Conservation (phyloP, 768 basidiomycete genomes). For the Mrakia gelida region DNA sequence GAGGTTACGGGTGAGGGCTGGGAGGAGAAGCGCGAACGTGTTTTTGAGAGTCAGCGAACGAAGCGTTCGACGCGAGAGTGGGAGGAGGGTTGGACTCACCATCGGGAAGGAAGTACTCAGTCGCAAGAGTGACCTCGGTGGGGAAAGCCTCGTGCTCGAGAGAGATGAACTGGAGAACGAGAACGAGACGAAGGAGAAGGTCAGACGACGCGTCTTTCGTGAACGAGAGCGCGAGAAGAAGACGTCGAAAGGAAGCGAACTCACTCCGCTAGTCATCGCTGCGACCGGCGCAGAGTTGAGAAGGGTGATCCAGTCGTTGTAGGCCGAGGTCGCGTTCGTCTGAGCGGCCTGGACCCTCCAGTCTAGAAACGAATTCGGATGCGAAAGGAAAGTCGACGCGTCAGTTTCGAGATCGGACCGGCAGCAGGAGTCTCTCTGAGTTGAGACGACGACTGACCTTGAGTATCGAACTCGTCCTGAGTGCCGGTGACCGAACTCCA, state of each 20-base stretch:
- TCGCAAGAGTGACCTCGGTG: slow-evolving; percentile 76
- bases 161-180: slow-evolving; percentile 61
- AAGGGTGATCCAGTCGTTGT: too few species aligned
- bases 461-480: slow-evolving; percentile 50
- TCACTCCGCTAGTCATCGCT: not conserved
- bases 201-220: not conserved
- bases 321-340: too few species aligned
- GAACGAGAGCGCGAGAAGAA: not conserved
- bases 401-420: not conserved
- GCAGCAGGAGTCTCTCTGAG: not conserved
- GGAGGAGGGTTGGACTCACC: not conserved
- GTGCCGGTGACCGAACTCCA: slow-evolving; percentile 47
- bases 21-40: slow-evolving; percentile 43
- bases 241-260: not conserved
- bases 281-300: too few species aligned
- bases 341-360: too few species aligned
- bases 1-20: slow-evolving; percentile 69
- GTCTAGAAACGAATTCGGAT: too few species aligned
- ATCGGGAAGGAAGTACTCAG: slow-evolving; percentile 43
- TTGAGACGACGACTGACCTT: slow-evolving; percentile 35
- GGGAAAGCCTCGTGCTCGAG: slow-evolving; percentile 75
- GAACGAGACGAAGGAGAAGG: not conserved
- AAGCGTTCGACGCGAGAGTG: not conserved
- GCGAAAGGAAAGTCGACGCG: not conserved
- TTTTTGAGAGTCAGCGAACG: not conserved